Evolutionary conservation across 208 protist genomes (phyloP).

Genomic region (Wallacemonas collosoma): DNA sequence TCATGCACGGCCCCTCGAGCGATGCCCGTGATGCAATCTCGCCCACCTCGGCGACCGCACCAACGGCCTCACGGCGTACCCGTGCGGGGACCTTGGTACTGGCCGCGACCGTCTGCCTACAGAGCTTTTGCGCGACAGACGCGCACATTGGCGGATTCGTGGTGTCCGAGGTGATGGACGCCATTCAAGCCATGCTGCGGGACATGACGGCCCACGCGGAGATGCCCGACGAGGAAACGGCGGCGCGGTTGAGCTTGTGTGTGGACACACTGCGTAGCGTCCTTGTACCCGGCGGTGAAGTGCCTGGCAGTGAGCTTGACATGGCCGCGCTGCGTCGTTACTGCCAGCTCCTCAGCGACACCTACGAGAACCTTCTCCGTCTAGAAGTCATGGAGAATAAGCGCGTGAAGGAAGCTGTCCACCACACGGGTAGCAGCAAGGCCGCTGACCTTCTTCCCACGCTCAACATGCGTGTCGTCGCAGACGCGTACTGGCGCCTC

Average conservation of each 20-base stretch:
- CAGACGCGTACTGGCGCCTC: conserved; percentile 50
- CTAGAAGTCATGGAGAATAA: conserved; percentile 19
- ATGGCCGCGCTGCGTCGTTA: conserved; percentile 43
- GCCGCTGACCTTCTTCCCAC: conserved; percentile 24
- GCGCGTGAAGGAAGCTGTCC: not conserved
- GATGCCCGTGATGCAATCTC: not conserved
- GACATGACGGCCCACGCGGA: not conserved
- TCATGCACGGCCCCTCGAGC: conserved; percentile 25
- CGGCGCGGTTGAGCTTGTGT: conserved; percentile 40
- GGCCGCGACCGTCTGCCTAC: conserved; percentile 65
- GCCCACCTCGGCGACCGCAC: not conserved
- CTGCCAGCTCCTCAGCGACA: conserved; percentile 73
- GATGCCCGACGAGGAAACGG: conserved; percentile 4
- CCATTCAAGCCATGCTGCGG: conserved; percentile 42
- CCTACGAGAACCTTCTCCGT: conserved; percentile 71
- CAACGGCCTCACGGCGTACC: not conserved
- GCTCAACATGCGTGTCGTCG: conserved; percentile 47
- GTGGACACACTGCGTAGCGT: conserved; percentile 65
- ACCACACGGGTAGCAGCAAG: not conserved
- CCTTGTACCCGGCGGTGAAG: conserved; percentile 36
- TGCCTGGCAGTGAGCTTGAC: conserved; percentile 16
- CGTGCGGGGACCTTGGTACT: conserved; percentile 22
- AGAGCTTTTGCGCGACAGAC: conserved; percentile 68
- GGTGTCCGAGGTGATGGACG: conserved; percentile 75
- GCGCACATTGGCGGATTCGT: conserved; percentile 63